Conservation (phyloP, 768 basidiomycete species). For the Amanita pallidorosea region DNA sequence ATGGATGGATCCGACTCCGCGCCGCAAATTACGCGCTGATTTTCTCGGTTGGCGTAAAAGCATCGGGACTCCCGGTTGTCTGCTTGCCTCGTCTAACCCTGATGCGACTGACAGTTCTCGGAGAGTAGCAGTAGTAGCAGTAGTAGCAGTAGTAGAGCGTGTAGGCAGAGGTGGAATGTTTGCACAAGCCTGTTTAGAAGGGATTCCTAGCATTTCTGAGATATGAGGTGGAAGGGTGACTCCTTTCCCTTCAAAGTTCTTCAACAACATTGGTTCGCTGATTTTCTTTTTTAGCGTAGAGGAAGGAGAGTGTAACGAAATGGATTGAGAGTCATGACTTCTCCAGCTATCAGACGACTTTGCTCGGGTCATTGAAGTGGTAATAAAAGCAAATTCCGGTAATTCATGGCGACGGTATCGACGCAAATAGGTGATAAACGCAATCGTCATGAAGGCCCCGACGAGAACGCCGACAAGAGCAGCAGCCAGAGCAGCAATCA, state of each 20-base stretch:
- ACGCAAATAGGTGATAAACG: neutral
- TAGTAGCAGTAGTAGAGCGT: too few relatives aligned
- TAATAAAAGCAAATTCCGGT: neutral
- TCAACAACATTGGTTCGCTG: neutral
- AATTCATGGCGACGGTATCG: neutral
- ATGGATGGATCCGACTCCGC: conserved; percentile 22
- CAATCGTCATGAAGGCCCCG: neutral
- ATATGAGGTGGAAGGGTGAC: neutral
- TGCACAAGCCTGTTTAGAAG: neutral
- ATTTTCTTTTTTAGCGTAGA: neutral
- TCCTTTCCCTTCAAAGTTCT: neutral
- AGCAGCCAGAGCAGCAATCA: neutral
- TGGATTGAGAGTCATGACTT: neutral
- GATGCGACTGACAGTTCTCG: neutral
- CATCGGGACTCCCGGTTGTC: neutral
- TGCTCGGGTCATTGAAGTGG: neutral
- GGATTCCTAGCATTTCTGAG: neutral
- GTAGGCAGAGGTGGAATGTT: neutral
- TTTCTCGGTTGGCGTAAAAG: conserved; percentile 4
- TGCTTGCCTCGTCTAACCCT: neutral
- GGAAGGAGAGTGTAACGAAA: neutral
- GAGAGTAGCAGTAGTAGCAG: too few relatives aligned
- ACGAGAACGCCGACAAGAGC: neutral
- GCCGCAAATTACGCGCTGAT: neutral
- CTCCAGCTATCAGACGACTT: neutral